Evolutionary conservation across 2,329 filamentous ascomycete species (phyloP).

Genomic region (Penicillium occitanis): DNA sequence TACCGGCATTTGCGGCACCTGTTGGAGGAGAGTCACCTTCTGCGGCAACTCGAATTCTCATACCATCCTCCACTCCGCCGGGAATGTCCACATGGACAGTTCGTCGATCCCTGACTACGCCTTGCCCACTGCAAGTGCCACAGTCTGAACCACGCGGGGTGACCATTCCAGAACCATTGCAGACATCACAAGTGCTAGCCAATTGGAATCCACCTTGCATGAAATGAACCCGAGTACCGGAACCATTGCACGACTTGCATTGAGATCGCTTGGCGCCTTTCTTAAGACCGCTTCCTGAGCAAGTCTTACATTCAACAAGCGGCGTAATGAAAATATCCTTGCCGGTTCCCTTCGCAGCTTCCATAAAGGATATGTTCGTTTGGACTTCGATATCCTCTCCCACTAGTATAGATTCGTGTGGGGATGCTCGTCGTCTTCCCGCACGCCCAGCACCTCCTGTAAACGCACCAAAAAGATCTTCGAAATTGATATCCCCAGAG

Average conservation of each 20-base stretch:
- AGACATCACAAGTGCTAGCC: constrained; percentile 81
- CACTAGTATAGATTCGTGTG: constrained; percentile 77
- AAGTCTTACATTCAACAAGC: constrained; percentile 76
- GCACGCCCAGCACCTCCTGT: constrained; percentile 59
- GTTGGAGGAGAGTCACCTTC: constrained; percentile 85
- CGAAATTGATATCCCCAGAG: constrained; percentile 85
- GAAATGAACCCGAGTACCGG: constrained; percentile 81
- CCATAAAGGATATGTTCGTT: constrained; percentile 89
- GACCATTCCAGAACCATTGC: constrained; percentile 73
- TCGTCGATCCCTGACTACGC: constrained; percentile 78
- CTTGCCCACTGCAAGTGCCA: constrained; percentile 73
- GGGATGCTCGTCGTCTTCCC: constrained; percentile 54
- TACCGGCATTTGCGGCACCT: constrained; percentile 64
- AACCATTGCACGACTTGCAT: constrained; percentile 81
- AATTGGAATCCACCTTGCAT: constrained; percentile 95
- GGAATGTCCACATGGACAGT: constrained; percentile 89
- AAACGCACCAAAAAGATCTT: constrained; percentile 91
- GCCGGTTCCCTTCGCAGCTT: constrained; percentile 84
- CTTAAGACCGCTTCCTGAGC: constrained; percentile 81
- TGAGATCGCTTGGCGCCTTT: constrained; percentile 68
- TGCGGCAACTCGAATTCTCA: constrained; percentile 80
- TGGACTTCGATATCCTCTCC: constrained; percentile 96
- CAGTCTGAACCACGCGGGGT: constrained; percentile 82
- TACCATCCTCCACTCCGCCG: constrained; percentile 92
- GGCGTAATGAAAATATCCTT: constrained; percentile 89